Evolutionary conservation across 371 early-diverging fungal genomes (phyloP).

Genomic region (Saksenaea oblongispora): DNA sequence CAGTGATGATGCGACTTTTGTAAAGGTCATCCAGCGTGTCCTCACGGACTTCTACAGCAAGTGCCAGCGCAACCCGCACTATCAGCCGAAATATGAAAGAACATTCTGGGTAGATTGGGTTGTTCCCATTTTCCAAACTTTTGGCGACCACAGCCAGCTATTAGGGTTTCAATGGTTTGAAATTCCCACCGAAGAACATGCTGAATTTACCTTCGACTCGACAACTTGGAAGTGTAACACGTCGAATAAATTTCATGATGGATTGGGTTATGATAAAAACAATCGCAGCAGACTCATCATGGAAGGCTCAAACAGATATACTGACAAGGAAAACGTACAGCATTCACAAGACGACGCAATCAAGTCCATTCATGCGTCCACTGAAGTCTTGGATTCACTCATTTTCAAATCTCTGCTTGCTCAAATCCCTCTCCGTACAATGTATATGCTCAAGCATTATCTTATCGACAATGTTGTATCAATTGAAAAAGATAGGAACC

Average conservation of each 20-base stretch:
- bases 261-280: conserved; percentile 11
- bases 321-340: neutral
- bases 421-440: conserved; percentile 14
- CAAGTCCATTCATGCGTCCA: conserved; percentile 10
- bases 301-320: conserved; percentile 11
- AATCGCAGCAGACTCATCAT: conserved; percentile 10
- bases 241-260: conserved; percentile 15
- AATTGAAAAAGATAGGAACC: too few species aligned
- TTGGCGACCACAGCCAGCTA: conserved; percentile 23
- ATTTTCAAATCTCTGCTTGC: conserved; percentile 18
- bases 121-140: conserved; percentile 12
- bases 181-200: conserved; percentile 16
- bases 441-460: conserved; percentile 16
- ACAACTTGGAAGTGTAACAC: conserved; percentile 9
- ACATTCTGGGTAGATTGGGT: conserved; percentile 16
- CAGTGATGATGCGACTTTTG: neutral
- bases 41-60: conserved; percentile 16
- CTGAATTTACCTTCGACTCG: conserved; percentile 16
- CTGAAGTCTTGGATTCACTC: conserved; percentile 18
- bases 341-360: conserved; percentile 2
- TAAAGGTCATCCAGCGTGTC: conserved; percentile 10
- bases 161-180: conserved; percentile 26
- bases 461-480: neutral
- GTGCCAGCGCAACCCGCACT: conserved; percentile 11
- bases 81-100: conserved; percentile 13